These are phyloP conservation scores for Backusella parvicylindrica DNA, from an alignment of 192 early-diverging fungal species.

Conservation along the genomic window DNA sequence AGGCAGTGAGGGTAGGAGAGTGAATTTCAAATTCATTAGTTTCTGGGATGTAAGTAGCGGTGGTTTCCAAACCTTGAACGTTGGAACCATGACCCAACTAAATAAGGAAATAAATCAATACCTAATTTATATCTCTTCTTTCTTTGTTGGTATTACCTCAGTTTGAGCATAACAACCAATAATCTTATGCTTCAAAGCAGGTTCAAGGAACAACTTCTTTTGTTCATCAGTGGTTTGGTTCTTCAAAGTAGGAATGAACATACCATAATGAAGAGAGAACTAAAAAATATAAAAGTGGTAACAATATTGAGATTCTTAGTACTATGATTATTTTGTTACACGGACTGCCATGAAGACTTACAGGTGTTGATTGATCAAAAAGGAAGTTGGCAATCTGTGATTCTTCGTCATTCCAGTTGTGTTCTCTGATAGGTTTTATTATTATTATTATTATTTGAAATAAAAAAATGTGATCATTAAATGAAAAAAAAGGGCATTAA, in stretches of 20 bases:
- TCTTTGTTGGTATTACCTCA: constrained; percentile 37
- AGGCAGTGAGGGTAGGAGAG: constrained; percentile 67
- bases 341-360: constrained; percentile 15
- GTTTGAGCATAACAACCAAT: constrained; percentile 88
- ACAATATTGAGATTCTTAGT: neutral
- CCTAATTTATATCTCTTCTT: neutral
- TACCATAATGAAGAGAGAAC: constrained; percentile 70
- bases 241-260: constrained; percentile 81
- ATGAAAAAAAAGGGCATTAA: neutral
- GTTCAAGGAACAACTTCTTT: constrained; percentile 69
- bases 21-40: constrained; percentile 88
- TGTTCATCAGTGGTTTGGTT: constrained; percentile 79
- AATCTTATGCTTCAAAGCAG: constrained; percentile 69
- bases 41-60: constrained; percentile 76
- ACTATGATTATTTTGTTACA: neutral
- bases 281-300: constrained; percentile 16
- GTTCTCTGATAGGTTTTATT: constrained; percentile 26
- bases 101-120: neutral
- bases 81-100: constrained; percentile 67
- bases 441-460: neutral
- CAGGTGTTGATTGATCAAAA: constrained; percentile 60
- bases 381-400: constrained; percentile 44
- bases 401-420: constrained; percentile 54
- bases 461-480: neutral
- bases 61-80: constrained; percentile 87